Conservation (phyloP, 1,139 yeast genomes). For the Magnusiomyces paraingens region DNA sequence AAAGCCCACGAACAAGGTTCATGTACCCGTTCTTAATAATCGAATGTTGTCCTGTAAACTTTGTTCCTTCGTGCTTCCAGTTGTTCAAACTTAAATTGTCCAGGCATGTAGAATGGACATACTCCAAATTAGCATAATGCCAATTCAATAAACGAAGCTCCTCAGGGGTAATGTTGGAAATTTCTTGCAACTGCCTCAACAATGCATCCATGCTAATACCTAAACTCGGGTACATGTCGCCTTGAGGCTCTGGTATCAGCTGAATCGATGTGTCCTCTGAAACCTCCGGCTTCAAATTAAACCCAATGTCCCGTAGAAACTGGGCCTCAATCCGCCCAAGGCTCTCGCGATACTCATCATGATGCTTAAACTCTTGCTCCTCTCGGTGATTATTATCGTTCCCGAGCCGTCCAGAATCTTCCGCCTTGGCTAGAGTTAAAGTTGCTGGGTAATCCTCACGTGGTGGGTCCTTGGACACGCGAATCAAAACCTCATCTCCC, state of each 20-base stretch:
- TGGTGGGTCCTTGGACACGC: slow-evolving; percentile 34
- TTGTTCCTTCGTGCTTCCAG: slow-evolving; percentile 40
- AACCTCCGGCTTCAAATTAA: slow-evolving; percentile 22
- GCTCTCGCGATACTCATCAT: slow-evolving; percentile 25
- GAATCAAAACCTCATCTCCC: slow-evolving; percentile 35
- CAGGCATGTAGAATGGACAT: slow-evolving; percentile 34
- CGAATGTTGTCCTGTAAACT: slow-evolving; percentile 38
- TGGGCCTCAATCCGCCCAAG: slow-evolving; percentile 28
- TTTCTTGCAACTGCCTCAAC: slow-evolving; percentile 28
- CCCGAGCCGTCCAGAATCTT: slow-evolving; percentile 25
- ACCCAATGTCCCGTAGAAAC: slow-evolving; percentile 31
- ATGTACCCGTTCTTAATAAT: slow-evolving; percentile 36
- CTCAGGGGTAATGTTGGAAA: slow-evolving; percentile 31
- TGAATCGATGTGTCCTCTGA: slow-evolving; percentile 23
- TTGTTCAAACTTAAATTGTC: slow-evolving; percentile 35
- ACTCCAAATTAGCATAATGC: slow-evolving; percentile 40
- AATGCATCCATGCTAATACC: slow-evolving; percentile 36
- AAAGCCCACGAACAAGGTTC: slow-evolving; percentile 36
- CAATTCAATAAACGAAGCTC: slow-evolving; percentile 37
- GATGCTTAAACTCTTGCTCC: background rate
- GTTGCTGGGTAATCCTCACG: slow-evolving; percentile 28
- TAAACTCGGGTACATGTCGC: slow-evolving; percentile 33
- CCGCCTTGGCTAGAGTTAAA: slow-evolving; percentile 32
- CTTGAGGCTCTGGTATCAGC: slow-evolving; percentile 35
- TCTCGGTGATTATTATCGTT: background rate